A percentile compares a stretch with the other conserved stretches of the same genome.
Conservation (phyloP, 2,329 filamentous ascomycete genomes). For the Aureobasidium sp. region DNA sequence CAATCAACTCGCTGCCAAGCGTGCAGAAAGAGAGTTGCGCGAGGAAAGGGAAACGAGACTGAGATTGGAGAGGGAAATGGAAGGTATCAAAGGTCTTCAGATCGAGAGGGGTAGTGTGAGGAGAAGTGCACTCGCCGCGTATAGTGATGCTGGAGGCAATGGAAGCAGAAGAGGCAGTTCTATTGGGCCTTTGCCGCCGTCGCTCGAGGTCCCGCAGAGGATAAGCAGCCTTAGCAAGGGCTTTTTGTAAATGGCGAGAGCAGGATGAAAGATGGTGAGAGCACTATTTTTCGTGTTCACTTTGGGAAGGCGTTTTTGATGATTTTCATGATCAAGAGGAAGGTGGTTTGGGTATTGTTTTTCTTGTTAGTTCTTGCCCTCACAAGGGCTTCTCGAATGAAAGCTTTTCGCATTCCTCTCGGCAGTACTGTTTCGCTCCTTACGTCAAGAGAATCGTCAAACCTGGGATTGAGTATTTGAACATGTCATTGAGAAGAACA, state of each 20-base stretch:
- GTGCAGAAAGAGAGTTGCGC: slow-evolving; percentile 80
- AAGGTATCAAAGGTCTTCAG: slow-evolving; percentile 66
- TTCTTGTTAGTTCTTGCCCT: background rate
- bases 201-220: slow-evolving; percentile 29
- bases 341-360: background rate
- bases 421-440: too few relatives aligned
- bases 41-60: slow-evolving; percentile 79
- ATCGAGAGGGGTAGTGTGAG: slow-evolving; percentile 47
- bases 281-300: background rate
- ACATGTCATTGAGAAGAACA: background rate
- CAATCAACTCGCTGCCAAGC: slow-evolving; percentile 70
- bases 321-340: background rate
- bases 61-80: slow-evolving; percentile 79
- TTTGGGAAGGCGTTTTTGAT: background rate
- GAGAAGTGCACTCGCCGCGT: slow-evolving; percentile 25
- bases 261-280: background rate
- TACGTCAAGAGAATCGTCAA: background rate
- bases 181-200: slow-evolving; percentile 30
- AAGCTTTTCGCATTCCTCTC: background rate
- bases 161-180: slow-evolving; percentile 37
- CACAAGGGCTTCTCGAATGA: background rate
- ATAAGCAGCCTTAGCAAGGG: slow-evolving; percentile 40
- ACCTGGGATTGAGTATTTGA: background rate
- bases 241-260: slow-evolving; percentile 38
- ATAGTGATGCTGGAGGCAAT: slow-evolving; percentile 36